Conservation (phyloP, 2,329 filamentous ascomycete species). For the Thyridium curvatum region DNA sequence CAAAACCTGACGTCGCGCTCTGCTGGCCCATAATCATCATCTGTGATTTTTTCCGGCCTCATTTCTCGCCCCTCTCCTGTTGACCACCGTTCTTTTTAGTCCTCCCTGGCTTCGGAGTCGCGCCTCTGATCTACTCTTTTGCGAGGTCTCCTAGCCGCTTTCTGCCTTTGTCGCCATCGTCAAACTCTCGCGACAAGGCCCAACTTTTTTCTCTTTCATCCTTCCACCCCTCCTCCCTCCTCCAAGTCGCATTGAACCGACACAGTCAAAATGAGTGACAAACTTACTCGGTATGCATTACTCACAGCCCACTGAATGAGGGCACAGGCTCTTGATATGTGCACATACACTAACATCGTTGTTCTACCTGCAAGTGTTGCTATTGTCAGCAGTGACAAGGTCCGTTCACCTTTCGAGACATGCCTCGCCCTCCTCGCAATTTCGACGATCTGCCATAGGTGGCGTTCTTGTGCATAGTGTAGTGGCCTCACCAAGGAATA, state of each 20-base stretch:
- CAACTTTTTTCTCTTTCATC: no score
- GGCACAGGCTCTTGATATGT: neutral
- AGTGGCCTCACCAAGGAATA: neutral
- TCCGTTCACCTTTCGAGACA: slow-evolving; percentile 30
- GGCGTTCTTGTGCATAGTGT: no score
- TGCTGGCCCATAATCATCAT: neutral
- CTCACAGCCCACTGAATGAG: neutral
- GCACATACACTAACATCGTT: no score
- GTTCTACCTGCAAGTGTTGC: slow-evolving; percentile 65
- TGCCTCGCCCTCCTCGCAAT: no score
- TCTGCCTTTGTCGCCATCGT: no score
- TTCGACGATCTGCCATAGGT: no score
- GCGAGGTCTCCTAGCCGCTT: no score
- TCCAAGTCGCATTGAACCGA: no score
- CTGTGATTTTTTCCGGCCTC: slow-evolving; percentile 1
- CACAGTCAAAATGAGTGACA: slow-evolving; percentile 72
- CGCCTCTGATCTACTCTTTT: no score
- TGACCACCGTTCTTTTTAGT: neutral
- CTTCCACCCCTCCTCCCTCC: no score
- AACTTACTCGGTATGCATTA: slow-evolving; percentile 77
- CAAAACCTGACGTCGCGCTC: slow-evolving; percentile 2
- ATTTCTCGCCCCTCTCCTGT: neutral
- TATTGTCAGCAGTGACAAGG: slow-evolving; percentile 98
- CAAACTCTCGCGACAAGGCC: no score
- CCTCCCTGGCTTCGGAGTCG: no score